Evolutionary conservation across 1,139 yeast genomes (phyloP), one percentile per base, ranked within the genome.

Genomic region (Debaryomyces nepalensis): DNA sequence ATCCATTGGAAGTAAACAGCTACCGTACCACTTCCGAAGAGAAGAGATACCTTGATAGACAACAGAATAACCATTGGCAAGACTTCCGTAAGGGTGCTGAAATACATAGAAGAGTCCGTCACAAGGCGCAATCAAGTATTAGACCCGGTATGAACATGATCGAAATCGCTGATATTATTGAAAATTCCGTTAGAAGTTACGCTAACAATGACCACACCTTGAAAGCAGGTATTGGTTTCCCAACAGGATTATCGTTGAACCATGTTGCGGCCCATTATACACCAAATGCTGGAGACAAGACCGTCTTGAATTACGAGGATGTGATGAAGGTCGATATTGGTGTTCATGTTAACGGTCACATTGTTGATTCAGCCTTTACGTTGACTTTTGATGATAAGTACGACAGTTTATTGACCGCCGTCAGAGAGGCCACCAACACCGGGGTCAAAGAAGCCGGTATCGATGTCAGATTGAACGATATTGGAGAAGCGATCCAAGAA

Each of bases 211-310:
- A 84, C 51, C 83, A 82, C 40, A 77, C 83, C 40, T 75, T 79
- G 46, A 68, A 64, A 39, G 95, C 91, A 9, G 99, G 99, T 32
- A 81, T 91, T 56, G 99, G 98, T 2, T 93, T 93, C 75, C 99
- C 99, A 33, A 90, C 98, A 8, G 99, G 99, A 43, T 77, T 95
- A 39, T 88, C 97, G 0, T 68, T 91, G 50, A 95, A 93, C 66
- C 88, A 91, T 60, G 86, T 90, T 55, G 99, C 99, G 22, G 99
- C 99, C 0, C 99, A 95, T 64, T 93, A 90, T 65, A 91, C 98
- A 0, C 99, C 99, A 14, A 93, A 93, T 66, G 84, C 95, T 12
- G 97, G 97, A 14, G 99, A 95, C 64, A 88, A 82, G 55, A 77
- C 87, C 7, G 86, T 86, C 1, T 72, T 93, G 53, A 73, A 77